A percentile compares a stretch with the other conserved stretches of the same genome.
Conservation (phyloP, 176 grass and related monocot species). For the Carex parvula region DNA sequence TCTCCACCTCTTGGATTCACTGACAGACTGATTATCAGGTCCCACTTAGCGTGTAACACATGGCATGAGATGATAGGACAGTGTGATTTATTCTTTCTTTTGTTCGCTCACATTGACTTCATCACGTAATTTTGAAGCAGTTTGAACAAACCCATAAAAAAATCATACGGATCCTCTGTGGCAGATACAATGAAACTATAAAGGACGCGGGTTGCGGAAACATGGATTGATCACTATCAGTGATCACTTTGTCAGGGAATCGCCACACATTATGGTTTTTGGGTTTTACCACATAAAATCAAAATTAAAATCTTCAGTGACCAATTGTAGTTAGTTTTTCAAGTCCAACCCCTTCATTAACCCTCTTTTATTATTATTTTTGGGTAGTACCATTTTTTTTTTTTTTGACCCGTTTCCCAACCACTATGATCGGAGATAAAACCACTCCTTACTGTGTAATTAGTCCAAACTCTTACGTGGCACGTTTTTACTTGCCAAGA, state of each 20-base stretch:
- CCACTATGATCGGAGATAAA: background rate
- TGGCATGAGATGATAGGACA: background rate
- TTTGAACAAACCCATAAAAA: conserved; percentile 23
- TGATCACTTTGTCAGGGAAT: background rate
- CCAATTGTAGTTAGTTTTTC: background rate
- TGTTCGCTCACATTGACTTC: conserved; percentile 1
- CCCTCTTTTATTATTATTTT: background rate
- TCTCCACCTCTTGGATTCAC: background rate
- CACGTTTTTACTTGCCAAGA: background rate
- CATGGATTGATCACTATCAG: too few species aligned
- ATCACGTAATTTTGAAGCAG: conserved; percentile 18
- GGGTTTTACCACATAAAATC: background rate
- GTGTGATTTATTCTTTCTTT: background rate
- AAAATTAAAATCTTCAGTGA: background rate
- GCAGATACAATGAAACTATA: background rate
- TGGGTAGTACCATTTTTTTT: background rate
- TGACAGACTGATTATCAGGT: background rate
- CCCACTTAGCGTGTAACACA: background rate
- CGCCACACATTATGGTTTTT: background rate
- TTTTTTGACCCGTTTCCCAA: background rate
- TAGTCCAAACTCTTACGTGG: background rate
- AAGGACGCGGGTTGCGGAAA: background rate
- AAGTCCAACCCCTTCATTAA: conserved; percentile 30
- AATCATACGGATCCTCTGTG: background rate
- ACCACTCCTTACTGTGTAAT: background rate